Conservation (phyloP, 768 basidiomycete species). For the Holtermannia corniformis region DNA sequence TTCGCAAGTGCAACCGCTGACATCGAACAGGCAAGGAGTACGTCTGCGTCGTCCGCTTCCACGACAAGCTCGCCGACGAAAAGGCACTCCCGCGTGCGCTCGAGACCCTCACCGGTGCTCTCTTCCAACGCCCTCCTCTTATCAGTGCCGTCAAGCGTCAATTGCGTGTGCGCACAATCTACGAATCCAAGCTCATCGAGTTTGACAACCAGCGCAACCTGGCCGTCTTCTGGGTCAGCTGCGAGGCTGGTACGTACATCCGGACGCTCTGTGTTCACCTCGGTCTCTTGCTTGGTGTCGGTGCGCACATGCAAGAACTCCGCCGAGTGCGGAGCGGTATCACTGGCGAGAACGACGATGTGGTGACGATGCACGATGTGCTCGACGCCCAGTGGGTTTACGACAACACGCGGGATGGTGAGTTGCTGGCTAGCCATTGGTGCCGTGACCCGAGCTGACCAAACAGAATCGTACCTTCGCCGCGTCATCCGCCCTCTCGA, state of each 20-base stretch:
- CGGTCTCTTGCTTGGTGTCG: constrained; percentile 85
- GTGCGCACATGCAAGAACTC: constrained; percentile 99
- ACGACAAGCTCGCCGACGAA: constrained; percentile 69
- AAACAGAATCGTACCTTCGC: constrained; percentile 83
- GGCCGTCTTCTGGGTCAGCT: constrained; percentile 96
- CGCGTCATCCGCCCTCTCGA: constrained; percentile 91
- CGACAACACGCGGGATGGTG: constrained; percentile 94
- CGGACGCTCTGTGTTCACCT: constrained; percentile 96
- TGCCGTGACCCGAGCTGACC: background rate
- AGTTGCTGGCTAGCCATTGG: constrained; percentile 9
- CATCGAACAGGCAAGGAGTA: constrained; percentile 64
- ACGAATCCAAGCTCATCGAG: constrained; percentile 89
- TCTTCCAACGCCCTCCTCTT: constrained; percentile 96
- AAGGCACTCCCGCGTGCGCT: constrained; percentile 83
- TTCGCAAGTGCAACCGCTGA: constrained; percentile 49
- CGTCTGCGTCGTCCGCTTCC: constrained; percentile 88
- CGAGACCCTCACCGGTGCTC: constrained; percentile 91
- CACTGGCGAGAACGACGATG: constrained; percentile 93
- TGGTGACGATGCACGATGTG: constrained; percentile 99
- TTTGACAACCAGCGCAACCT: constrained; percentile 96
- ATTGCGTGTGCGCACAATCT: constrained; percentile 90
- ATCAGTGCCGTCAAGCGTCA: constrained; percentile 99
- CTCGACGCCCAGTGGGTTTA: constrained; percentile 98
- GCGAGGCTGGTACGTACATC: constrained; percentile 76
- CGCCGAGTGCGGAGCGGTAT: constrained; percentile 89